phyloP scores from a whole-genome alignment of 176 grass and related monocot species.

The Neostapfia colusana region DNA sequence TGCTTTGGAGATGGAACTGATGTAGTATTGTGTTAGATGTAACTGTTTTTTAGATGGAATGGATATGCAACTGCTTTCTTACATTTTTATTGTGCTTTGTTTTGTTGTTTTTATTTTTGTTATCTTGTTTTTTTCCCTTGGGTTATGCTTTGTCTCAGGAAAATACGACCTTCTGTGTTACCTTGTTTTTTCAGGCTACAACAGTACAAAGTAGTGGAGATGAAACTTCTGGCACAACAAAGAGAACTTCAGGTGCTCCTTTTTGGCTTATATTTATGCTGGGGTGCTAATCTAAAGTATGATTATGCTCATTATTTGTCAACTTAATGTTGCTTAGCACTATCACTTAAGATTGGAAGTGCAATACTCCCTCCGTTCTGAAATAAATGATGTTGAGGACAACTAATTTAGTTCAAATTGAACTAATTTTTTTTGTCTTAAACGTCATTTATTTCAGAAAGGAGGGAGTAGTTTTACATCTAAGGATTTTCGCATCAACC shows the following conservation, averaged over 20 bases:
- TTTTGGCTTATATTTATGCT: neutral
- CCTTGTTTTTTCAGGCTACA: slow-evolving; percentile 54
- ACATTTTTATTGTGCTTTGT: neutral
- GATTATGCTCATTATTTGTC: neutral
- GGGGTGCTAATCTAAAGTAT: neutral
- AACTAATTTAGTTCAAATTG: too few relatives aligned
- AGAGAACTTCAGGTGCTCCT: slow-evolving; percentile 86
- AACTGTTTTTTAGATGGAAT: too few relatives aligned
- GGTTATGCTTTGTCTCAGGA: neutral
- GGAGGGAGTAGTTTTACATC: slow-evolving; percentile 4
- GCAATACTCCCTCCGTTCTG: too few relatives aligned
- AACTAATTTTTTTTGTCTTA: too few relatives aligned
- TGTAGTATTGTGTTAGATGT: neutral
- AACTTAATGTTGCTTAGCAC: neutral
- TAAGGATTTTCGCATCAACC: neutral
- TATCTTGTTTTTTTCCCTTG: neutral
- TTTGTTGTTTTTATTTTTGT: neutral
- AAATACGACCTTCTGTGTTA: slow-evolving; percentile 20
- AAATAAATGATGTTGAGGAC: too few relatives aligned
- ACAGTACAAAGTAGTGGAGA: slow-evolving; percentile 95
- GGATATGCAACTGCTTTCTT: too few relatives aligned
- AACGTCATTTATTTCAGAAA: too few relatives aligned
- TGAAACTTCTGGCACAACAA: slow-evolving; percentile 99
- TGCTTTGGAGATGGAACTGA: neutral
- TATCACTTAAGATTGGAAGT: neutral